phyloP scores from a whole-genome alignment of 371 early-diverging fungal species.

The Phascolomyces articulosus region DNA sequence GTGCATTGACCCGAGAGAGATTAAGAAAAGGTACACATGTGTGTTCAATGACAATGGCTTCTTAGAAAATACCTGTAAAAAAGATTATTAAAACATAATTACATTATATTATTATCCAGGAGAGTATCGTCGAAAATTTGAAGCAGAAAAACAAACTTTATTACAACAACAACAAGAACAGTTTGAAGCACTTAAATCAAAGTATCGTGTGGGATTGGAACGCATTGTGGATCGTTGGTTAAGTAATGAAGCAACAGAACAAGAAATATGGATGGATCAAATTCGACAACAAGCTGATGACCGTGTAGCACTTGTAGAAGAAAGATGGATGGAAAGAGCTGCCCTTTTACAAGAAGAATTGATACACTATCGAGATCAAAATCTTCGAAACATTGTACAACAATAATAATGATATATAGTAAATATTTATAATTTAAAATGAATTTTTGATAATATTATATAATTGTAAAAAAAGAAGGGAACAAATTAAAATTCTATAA shows the following conservation, averaged over 20 bases:
- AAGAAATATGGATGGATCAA: conserved; percentile 18
- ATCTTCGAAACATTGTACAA: not conserved
- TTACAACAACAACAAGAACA: conserved; percentile 15
- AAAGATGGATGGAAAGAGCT: conserved; percentile 14
- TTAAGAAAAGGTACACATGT: not conserved
- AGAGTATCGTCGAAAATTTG: conserved; percentile 13
- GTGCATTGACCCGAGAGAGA: not conserved
- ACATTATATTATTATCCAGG: not conserved
- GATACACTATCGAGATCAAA: not conserved
- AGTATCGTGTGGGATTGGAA: conserved; percentile 20
- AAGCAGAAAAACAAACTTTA: conserved; percentile 16
- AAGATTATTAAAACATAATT: too few relatives aligned
- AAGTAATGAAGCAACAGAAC: conserved; percentile 14
- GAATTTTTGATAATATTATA: not conserved
- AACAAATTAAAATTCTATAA: not conserved
- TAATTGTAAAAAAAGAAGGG: not conserved
- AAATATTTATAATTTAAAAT: not conserved
- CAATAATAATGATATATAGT: not conserved
- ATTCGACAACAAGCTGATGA: conserved; percentile 18
- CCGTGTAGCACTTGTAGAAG: conserved; percentile 15
- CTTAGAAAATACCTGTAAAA: too few relatives aligned
- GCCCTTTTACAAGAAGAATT: conserved; percentile 8
- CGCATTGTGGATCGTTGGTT: conserved; percentile 20
- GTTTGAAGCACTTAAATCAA: conserved; percentile 21
- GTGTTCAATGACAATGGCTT: too few relatives aligned